phyloP scores from a whole-genome alignment of 2,329 filamentous ascomycete genomes.

The Fusarium denticulatum region DNA sequence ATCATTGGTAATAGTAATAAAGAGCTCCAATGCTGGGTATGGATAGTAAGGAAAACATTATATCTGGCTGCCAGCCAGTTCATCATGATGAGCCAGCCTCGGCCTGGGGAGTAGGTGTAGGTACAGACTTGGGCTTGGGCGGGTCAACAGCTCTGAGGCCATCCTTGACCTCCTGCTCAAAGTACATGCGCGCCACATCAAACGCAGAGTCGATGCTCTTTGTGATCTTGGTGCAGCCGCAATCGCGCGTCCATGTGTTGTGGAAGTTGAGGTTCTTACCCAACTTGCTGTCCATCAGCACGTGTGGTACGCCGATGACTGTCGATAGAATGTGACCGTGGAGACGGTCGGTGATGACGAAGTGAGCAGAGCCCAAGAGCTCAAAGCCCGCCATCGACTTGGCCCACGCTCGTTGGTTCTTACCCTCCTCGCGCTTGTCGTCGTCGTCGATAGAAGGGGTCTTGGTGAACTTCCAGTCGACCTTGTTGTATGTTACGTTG shows the following conservation, averaged over 20 bases:
- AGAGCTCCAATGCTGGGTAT: conserved; percentile 11
- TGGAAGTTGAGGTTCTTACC: conserved; percentile 46
- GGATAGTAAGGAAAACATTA: conserved; percentile 14
- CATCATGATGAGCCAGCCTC: conserved; percentile 20
- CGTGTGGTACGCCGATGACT: conserved; percentile 42
- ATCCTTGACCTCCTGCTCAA: conserved; percentile 28
- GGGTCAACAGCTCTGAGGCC: conserved; percentile 12
- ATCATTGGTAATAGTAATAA: conserved; percentile 5
- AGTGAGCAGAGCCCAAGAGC: conserved; percentile 39
- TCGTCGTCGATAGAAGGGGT: conserved; percentile 38
- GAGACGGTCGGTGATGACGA: conserved; percentile 42
- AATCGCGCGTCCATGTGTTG: conserved; percentile 44
- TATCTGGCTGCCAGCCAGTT: conserved; percentile 9
- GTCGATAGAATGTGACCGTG: conserved; percentile 43
- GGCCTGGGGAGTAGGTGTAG: conserved; percentile 14
- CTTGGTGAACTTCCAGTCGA: conserved; percentile 43
- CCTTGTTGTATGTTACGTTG: conserved; percentile 42
- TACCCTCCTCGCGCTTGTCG: conserved; percentile 30
- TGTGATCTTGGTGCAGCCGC: conserved; percentile 39
- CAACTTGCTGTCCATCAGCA: conserved; percentile 44
- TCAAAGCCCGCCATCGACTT: conserved; percentile 42
- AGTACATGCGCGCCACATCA: conserved; percentile 37
- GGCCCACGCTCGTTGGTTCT: conserved; percentile 43
- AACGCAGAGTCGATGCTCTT: conserved; percentile 37
- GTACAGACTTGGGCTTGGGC: background rate